Conservation (phyloP, 345 rosid genomes). For the Acer campestre region DNA sequence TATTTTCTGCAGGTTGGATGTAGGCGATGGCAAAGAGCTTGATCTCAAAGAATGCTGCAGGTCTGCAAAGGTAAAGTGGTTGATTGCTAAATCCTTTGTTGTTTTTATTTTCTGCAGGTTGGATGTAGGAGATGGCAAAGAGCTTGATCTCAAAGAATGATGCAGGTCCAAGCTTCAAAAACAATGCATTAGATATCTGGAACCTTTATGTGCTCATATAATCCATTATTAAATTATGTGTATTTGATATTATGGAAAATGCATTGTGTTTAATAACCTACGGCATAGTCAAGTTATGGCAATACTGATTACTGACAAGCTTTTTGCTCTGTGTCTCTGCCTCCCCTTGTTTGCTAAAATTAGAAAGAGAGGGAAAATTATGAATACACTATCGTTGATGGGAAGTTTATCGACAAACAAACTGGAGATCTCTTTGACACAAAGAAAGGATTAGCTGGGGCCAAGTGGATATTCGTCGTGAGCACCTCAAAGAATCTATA, state of each 20-base stretch:
- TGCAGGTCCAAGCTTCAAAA: slow-evolving; percentile 69
- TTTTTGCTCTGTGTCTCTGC: not conserved
- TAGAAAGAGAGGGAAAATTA: slow-evolving; percentile 92
- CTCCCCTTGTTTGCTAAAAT: slow-evolving; percentile 14
- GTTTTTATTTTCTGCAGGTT: slow-evolving; percentile 49
- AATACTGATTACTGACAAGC: slow-evolving; percentile 19
- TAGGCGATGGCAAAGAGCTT: too few relatives aligned
- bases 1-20: too few relatives aligned
- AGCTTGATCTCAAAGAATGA: slow-evolving; percentile 64
- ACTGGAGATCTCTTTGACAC: slow-evolving; percentile 61
- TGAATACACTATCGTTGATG: slow-evolving; percentile 60
- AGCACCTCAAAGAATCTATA: slow-evolving; percentile 76
- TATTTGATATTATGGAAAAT: not conserved
- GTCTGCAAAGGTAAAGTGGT: not conserved
- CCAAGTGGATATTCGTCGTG: slow-evolving; percentile 90
- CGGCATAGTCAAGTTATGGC: not conserved
- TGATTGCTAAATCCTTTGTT: slow-evolving; percentile 9
- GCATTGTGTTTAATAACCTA: not conserved
- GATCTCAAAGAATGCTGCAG: too few relatives aligned
- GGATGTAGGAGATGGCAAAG: slow-evolving; percentile 89
- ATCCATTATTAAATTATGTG: not conserved
- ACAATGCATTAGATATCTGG: too few relatives aligned
- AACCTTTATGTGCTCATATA: too few relatives aligned
- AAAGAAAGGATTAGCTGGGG: slow-evolving; percentile 36
- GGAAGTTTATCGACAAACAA: slow-evolving; percentile 68